A percentile compares a stretch with the other conserved stretches of the same genome.
Conservation (phyloP, 75 land plant species). For the Pseudotsuga menziesii region DNA sequence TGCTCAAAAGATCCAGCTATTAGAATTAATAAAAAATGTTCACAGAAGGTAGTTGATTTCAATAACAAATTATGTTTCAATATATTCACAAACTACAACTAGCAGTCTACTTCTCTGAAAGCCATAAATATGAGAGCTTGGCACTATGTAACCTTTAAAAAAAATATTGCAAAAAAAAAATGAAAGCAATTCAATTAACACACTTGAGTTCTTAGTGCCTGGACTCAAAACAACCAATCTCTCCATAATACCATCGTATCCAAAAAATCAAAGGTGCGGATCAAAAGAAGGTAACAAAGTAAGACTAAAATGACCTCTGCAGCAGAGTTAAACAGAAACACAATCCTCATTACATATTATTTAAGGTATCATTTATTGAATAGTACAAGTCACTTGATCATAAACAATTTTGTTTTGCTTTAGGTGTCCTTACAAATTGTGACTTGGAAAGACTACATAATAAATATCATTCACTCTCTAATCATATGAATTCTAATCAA, state of each 20-base stretch:
- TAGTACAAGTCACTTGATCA: not conserved
- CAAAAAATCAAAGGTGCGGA: constrained; percentile 62
- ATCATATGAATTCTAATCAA: too few species aligned
- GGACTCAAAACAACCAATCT: constrained; percentile 48
- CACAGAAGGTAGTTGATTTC: not conserved
- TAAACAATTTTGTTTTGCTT: not conserved
- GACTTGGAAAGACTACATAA: not conserved
- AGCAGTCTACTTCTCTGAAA: constrained; percentile 59
- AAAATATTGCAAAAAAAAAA: constrained; percentile 65
- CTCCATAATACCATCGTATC: constrained; percentile 72
- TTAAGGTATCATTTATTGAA: not conserved
- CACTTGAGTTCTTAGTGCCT: constrained; percentile 25
- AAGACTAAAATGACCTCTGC: constrained; percentile 77
- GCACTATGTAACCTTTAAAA: constrained; percentile 35
- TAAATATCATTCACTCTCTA: not conserved
- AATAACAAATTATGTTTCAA: not conserved
- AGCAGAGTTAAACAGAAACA: not conserved
- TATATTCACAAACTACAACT: not conserved
- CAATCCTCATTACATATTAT: not conserved
- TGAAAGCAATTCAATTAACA: constrained; percentile 46
- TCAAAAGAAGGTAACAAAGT: constrained; percentile 82
- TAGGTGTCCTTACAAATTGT: not conserved
- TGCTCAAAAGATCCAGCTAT: constrained; percentile 12
- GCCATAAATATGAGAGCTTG: constrained; percentile 61
- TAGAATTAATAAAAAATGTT: constrained; percentile 1